Evolutionary conservation across 768 basidiomycete genomes (phyloP), one percentile per base, ranked within the genome.

Genomic region (Leccinellum albellum): DNA sequence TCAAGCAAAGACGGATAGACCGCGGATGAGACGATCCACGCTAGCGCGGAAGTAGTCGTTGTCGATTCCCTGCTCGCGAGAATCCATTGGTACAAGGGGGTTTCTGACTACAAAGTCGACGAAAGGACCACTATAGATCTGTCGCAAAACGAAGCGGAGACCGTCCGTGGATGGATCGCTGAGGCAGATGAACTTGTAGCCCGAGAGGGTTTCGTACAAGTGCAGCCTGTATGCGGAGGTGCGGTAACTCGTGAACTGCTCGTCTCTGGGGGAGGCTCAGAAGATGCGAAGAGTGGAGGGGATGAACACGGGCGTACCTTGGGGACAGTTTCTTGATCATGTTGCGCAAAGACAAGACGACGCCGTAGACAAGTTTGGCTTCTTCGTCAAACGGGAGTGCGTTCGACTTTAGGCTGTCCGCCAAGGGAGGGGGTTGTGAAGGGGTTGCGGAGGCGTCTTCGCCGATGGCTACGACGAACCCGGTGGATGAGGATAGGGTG

Each of bases 271-370:
- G 55, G 13, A 48, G 33, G 21, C 5, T 49, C 8, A 50, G 47
- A 42, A 21, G 20, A 44, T 33, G 42, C 21, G 2, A 17, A 54
- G 8, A 20, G 8, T n/a, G n/a, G 1, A 23, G 29, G 29, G 13
- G 32, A 10, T 31, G 33, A 17, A 51, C 2, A 31, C 6, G 13
- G 26, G 32, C 45, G 64, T 76, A 62, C 96, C 87, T 81, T 63
- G 89, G 87, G 13, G 95, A 90, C 10, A 99, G 73, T 72, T 97
- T 98, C 78, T 86, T 96, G 68, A 96, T 78, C 94, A 98, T 96
- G 72, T 93, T 94, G 54, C 93, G 76, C 64, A 99, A 69, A 7
- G 92, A 94, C 44, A 98, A 77, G 14, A 98, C 79, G 53, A 99
- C 91, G 55, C 97, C 97, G 70, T 98, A 99, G 0, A 99, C 95